Percentiles rank a stretch among this genome's conserved stretches.
phyloP scores from a whole-genome alignment of 495 filamentous ascomycete genomes.

The Saxophila tyrrhenica region DNA sequence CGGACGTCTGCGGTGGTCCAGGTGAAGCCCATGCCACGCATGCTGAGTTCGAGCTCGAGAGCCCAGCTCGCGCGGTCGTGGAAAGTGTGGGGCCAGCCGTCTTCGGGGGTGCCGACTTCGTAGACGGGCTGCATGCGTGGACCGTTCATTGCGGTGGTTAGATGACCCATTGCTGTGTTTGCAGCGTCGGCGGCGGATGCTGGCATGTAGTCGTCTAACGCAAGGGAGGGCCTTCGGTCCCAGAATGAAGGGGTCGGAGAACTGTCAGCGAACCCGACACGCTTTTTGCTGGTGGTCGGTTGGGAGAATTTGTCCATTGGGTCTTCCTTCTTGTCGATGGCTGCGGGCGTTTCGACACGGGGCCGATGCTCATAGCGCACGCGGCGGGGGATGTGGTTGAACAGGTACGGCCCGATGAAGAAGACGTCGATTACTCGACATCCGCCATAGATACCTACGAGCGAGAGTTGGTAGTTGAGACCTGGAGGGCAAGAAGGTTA shows the following conservation, averaged over 20 bases:
- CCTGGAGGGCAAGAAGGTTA: too few relatives aligned
- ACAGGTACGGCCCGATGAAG: constrained; percentile 9
- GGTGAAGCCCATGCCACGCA: constrained; percentile 12
- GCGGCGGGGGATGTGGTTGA: constrained; percentile 7
- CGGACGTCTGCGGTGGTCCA: constrained; percentile 9
- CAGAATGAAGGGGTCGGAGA: background rate
- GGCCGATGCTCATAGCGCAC: constrained; percentile 10
- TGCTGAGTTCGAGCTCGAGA: constrained; percentile 6
- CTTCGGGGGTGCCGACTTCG: constrained; percentile 3
- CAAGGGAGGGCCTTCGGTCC: constrained; percentile 8
- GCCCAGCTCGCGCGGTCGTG: constrained; percentile 9
- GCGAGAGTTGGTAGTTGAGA: constrained; percentile 9
- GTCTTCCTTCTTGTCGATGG: background rate
- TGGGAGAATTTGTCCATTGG: background rate
- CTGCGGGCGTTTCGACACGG: background rate
- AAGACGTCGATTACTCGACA: constrained; percentile 10
- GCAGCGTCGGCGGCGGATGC: background rate
- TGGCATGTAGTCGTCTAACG: constrained; percentile 7
- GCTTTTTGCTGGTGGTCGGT: background rate
- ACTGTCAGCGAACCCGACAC: constrained; percentile 5
- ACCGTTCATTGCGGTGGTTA: background rate
- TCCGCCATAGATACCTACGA: constrained; percentile 10
- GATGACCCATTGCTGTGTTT: background rate
- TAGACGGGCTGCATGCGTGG: constrained; percentile 1
- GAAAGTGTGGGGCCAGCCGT: constrained; percentile 12